Evolutionary conservation across 495 filamentous ascomycete species (phyloP).

Genomic region (Hypoxylon crocopeplum): DNA sequence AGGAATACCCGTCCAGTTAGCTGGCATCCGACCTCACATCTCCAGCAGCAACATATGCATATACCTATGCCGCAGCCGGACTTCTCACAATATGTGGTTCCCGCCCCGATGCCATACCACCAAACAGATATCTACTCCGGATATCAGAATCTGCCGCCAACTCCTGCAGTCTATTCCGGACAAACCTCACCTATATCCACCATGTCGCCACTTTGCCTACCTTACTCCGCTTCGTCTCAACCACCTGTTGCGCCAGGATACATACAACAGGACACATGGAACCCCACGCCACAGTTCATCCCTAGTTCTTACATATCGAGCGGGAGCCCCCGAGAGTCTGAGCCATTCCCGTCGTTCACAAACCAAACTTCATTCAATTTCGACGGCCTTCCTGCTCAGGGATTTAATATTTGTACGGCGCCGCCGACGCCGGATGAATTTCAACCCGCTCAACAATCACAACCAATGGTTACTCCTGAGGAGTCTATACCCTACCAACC

Average conservation of each 20-base stretch:
- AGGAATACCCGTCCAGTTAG: constrained; percentile 64
- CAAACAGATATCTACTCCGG: constrained; percentile 46
- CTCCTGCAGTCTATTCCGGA: constrained; percentile 50
- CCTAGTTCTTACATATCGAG: constrained; percentile 13
- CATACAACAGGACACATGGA: constrained; percentile 35
- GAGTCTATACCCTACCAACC: constrained; percentile 54
- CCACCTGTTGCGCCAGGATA: constrained; percentile 30
- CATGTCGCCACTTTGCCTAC: constrained; percentile 51
- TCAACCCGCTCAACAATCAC: constrained; percentile 55
- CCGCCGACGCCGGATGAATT: constrained; percentile 70
- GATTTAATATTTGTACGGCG: constrained; percentile 49
- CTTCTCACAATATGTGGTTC: constrained; percentile 39
- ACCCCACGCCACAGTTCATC: constrained; percentile 19
- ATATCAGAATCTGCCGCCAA: constrained; percentile 50
- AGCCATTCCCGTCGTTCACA: constrained; percentile 29
- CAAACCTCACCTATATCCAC: constrained; percentile 53
- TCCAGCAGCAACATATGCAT: constrained; percentile 46
- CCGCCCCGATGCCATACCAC: constrained; percentile 43
- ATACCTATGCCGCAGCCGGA: constrained; percentile 43
- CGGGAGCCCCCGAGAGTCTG: constrained; percentile 15
- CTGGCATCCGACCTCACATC: constrained; percentile 69
- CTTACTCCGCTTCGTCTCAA: constrained; percentile 38
- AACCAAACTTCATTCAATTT: constrained; percentile 43
- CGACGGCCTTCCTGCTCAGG: constrained; percentile 48
- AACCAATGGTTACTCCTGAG: constrained; percentile 49